These are phyloP conservation scores for Tilletia caries DNA, from an alignment of 1,284 basidiomycete genomes.

Conservation along the genomic window DNA sequence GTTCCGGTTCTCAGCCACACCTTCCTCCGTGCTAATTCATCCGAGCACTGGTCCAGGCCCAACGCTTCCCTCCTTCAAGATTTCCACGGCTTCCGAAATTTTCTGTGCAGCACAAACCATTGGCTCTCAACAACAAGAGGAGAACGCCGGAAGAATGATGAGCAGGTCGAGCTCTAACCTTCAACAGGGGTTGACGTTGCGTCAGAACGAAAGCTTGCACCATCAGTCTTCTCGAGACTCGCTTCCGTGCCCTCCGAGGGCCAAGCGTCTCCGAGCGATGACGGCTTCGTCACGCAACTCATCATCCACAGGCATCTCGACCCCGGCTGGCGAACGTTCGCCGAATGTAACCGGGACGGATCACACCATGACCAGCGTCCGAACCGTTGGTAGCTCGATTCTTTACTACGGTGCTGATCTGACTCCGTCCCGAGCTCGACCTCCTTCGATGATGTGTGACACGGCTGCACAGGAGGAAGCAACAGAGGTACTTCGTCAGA, in stretches of 20 bases:
- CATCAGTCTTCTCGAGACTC: conserved; percentile 7
- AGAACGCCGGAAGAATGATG: neutral
- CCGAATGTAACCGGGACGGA: neutral
- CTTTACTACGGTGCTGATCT: neutral
- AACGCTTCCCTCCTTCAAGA: neutral
- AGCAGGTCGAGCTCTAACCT: neutral
- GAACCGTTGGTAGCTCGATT: conserved; percentile 4
- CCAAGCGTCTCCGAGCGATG: neutral
- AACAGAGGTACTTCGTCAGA: neutral
- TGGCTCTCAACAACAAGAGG: neutral
- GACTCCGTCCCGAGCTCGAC: conserved; percentile 1
- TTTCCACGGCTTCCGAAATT: conserved; percentile 6
- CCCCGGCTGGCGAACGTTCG: conserved; percentile 2
- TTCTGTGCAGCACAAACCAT: neutral
- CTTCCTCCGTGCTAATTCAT: neutral
- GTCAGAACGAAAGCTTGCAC: neutral
- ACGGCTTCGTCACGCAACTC: conserved; percentile 2
- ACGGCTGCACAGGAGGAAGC: neutral
- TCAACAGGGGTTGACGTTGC: neutral
- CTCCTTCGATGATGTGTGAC: conserved; percentile 4
- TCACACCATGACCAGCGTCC: conserved; percentile 1
- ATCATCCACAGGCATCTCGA: neutral
- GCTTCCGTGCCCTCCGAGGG: neutral
- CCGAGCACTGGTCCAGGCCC: neutral
- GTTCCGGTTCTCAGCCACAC: conserved; percentile 8